phyloP scores from a whole-genome alignment of 352 stramenopile genomes.

The Pythium guiyangense region DNA sequence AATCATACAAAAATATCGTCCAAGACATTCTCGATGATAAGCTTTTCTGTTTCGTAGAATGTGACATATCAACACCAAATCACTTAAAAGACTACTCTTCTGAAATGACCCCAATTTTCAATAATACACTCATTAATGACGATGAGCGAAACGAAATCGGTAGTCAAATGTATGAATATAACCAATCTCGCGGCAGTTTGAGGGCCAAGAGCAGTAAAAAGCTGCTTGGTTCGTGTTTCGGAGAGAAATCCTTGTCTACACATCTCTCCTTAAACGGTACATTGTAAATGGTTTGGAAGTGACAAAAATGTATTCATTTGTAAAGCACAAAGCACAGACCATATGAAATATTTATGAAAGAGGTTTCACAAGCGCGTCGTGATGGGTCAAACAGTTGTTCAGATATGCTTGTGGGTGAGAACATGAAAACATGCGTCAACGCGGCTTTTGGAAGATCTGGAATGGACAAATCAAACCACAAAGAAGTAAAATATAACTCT shows the following conservation, averaged over 20 bases:
- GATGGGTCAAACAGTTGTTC: constrained; percentile 9
- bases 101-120: constrained; percentile 37
- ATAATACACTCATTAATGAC: constrained; percentile 24
- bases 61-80: constrained; percentile 28
- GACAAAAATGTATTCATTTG: constrained; percentile 19
- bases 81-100: constrained; percentile 28
- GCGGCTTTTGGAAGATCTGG: constrained; percentile 11
- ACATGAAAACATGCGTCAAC: constrained; percentile 17
- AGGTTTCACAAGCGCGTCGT: constrained; percentile 21
- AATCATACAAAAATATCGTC: constrained; percentile 22
- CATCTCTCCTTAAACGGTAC: constrained; percentile 34
- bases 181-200: too few relatives aligned
- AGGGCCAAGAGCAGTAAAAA: constrained; percentile 13
- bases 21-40: constrained; percentile 30
- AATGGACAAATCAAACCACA: constrained; percentile 17
- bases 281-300: constrained; percentile 19
- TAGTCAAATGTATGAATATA: constrained; percentile 25
- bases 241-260: constrained; percentile 30
- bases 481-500: constrained; percentile 12
- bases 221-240: constrained; percentile 32
- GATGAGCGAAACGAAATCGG: constrained; percentile 16
- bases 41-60: constrained; percentile 31
- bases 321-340: constrained; percentile 16
- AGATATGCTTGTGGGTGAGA: constrained; percentile 13
- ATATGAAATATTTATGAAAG: constrained; percentile 13